Base-by-base conservation (phyloP, 78 protist species). In the Chrysochromulina tobinii region DNA sequence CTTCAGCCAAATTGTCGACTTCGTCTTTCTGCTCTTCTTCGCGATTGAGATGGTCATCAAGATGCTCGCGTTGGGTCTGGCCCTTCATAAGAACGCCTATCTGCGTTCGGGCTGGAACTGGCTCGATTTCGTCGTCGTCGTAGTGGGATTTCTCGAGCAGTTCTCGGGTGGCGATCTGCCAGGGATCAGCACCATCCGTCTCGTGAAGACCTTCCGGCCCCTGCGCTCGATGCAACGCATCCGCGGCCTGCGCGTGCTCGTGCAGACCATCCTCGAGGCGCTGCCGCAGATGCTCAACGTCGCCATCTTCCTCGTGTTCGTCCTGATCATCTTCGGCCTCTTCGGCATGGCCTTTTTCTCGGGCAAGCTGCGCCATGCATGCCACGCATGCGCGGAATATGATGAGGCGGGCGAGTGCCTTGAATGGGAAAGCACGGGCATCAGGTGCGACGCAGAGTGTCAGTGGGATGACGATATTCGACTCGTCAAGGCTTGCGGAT, bases 261-360 rank as follows among this genome's bases (percentile, higher is more conserved):
- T 93, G 23, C 23, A 66, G 1, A 0, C 83, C 23, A 9, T 95
- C 25, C 67, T 95, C 9, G 27, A 5, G 9, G 61, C 94, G n/a
- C 3, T 89, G 14, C 93, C 93, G 25, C 67, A 92, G 61, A 57
- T 94, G 48, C 0, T 14, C 58, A 90, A 77, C 68, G 91, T 94
- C 57, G 84, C n/a, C 14, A 18, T 73, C 67, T 4, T 94, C 27
- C 58, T 92, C 59, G 0, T 64, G 17, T 66, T 94, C 57, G 0
- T 92, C 58, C 64, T 89, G 51, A 57, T 79, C 73, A 58, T 92
- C 88, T 90, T 68, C 64, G 89, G 94, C 23, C 27, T 85, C 9
- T 6, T 94, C 48, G 94, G 94, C 59, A 21, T 90, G 81, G 27
- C 61, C 66, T 50, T 90, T 23, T 94, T 94, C 55, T 0, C 48